A percentile compares a stretch with the other conserved stretches of the same genome.
Conservation (phyloP, 2,329 filamentous ascomycete species). For the Ceratocystis eucalypticola region DNA sequence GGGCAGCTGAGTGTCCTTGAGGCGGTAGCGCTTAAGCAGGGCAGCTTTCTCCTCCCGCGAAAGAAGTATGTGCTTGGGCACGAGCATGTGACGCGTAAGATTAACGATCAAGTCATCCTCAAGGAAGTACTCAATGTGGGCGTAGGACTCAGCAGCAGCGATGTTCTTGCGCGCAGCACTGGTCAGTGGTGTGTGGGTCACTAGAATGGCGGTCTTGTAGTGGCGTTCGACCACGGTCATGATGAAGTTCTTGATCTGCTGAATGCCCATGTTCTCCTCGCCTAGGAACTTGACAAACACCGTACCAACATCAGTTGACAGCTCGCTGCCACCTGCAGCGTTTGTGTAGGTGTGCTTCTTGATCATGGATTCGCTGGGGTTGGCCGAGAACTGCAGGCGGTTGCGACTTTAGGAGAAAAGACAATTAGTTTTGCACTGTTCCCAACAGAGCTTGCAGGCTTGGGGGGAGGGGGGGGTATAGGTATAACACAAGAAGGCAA, state of each 20-base stretch:
- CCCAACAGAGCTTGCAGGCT: not conserved
- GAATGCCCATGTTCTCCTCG: slow-evolving; percentile 70
- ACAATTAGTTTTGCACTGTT: not conserved
- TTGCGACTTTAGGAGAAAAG: slow-evolving; percentile 45
- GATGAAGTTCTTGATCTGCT: slow-evolving; percentile 82
- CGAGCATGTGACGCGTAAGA: slow-evolving; percentile 93
- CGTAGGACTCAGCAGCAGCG: slow-evolving; percentile 58
- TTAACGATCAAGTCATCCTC: slow-evolving; percentile 95
- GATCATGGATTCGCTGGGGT: slow-evolving; percentile 72
- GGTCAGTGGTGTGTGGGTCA: slow-evolving; percentile 71
- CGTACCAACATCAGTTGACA: slow-evolving; percentile 55
- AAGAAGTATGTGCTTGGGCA: slow-evolving; percentile 83
- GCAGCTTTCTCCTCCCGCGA: slow-evolving; percentile 80
- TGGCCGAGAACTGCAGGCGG: slow-evolving; percentile 77
- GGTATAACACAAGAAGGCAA: not conserved
- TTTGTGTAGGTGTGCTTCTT: slow-evolving; percentile 54
- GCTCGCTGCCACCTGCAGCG: slow-evolving; percentile 52
- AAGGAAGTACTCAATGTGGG: slow-evolving; percentile 84
- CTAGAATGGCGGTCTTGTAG: slow-evolving; percentile 82
- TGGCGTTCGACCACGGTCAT: slow-evolving; percentile 65
- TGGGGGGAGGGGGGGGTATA: not conserved
- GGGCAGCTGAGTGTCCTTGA: slow-evolving; percentile 96
- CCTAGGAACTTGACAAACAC: slow-evolving; percentile 89
- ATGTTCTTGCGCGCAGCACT: slow-evolving; percentile 79
- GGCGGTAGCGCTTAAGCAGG: slow-evolving; percentile 73